Conservation (phyloP, 1,284 basidiomycete genomes). For the Sanghuangporus baumii region DNA sequence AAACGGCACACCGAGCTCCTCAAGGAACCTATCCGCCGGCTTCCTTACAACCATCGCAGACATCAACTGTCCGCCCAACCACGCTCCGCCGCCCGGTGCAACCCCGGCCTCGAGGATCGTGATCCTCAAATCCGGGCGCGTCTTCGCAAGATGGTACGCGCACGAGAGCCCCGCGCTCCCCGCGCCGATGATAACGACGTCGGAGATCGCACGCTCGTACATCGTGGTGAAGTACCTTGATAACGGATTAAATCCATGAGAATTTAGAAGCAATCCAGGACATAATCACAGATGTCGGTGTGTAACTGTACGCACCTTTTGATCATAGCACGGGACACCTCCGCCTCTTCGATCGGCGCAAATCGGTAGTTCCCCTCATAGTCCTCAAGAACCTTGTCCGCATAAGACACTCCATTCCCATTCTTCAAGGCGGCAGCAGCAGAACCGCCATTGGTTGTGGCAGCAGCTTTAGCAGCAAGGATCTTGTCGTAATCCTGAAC, state of each 20-base stretch:
- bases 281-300: background rate
- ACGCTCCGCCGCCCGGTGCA: constrained; percentile 76
- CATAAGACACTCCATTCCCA: constrained; percentile 13
- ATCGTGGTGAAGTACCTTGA: constrained; percentile 63
- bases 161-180: constrained; percentile 78
- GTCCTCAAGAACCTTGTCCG: constrained; percentile 36
- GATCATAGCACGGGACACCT: constrained; percentile 77
- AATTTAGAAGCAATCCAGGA: background rate
- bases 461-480: constrained; percentile 23
- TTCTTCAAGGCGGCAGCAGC: constrained; percentile 6
- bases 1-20: constrained; percentile 69
- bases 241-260: background rate
- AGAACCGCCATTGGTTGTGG: constrained; percentile 22
- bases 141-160: constrained; percentile 68
- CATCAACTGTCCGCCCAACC: constrained; percentile 83
- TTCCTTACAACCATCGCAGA: constrained; percentile 83
- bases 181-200: constrained; percentile 77
- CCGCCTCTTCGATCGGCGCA: constrained; percentile 70
- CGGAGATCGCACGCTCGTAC: constrained; percentile 72
- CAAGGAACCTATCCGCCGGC: constrained; percentile 72
- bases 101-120: constrained; percentile 82
- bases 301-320: constrained; percentile 43
- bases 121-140: constrained; percentile 70
- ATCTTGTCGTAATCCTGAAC: constrained; percentile 23
- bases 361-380: constrained; percentile 62